These are phyloP conservation scores for Fomitopsis betulina DNA, from an alignment of 1,284 basidiomycete genomes.

Conservation along the genomic window DNA sequence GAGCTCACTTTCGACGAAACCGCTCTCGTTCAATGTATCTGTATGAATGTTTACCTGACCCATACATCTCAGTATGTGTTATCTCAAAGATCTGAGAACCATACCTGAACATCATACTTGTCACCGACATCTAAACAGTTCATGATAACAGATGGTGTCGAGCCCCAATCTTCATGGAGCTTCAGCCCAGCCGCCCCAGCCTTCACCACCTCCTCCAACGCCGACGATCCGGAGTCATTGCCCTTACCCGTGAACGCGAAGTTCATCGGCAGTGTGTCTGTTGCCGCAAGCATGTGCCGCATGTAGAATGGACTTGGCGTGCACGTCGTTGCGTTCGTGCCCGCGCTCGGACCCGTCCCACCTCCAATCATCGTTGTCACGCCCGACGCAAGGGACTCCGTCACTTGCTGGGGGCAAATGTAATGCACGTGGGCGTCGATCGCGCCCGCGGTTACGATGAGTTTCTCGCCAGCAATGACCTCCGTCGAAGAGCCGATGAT, in stretches of 20 bases:
- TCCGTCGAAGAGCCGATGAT: constrained; percentile 87
- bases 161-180: constrained; percentile 98
- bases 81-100: background rate
- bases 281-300: constrained; percentile 83
- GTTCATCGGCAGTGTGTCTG: constrained; percentile 88
- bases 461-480: constrained; percentile 92
- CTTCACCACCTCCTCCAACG: constrained; percentile 79
- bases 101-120: constrained; percentile 92
- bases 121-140: constrained; percentile 83
- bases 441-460: constrained; percentile 91
- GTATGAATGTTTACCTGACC: constrained; percentile 91
- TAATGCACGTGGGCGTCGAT: constrained; percentile 92
- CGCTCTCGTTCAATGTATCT: constrained; percentile 93
- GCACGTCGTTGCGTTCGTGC: constrained; percentile 93
- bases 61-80: background rate
- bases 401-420: constrained; percentile 91
- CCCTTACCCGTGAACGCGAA: constrained; percentile 94
- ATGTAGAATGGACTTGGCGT: constrained; percentile 89
- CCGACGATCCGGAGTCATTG: constrained; percentile 77
- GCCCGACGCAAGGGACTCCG: constrained; percentile 63
- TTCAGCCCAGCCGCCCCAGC: constrained; percentile 93
- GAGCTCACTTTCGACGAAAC: constrained; percentile 80
- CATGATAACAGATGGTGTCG: constrained; percentile 83
- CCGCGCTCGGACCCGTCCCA: constrained; percentile 90
- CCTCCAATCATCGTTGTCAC: constrained; percentile 91